Base-by-base conservation (phyloP, 179 eudicot species). In the Gypsophila paniculata region DNA sequence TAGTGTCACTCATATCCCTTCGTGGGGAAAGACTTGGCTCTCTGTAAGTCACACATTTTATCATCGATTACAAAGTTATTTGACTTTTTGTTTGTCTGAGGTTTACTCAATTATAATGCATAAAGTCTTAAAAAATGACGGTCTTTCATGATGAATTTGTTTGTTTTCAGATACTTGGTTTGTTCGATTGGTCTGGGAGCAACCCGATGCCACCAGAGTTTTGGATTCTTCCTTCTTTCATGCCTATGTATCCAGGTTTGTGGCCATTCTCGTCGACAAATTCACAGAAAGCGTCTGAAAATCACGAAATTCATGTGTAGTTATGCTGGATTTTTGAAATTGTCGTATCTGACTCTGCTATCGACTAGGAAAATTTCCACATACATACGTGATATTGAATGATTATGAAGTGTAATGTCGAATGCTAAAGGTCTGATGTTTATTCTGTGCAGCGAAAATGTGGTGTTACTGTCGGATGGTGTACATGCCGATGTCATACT, bases 11-110 rank as follows among this genome's bases (percentile, higher is more conserved):
- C 76, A 78, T 18, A 82, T 79, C 18, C 91, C 89, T 58, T 86
- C 91, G 17, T 88, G 89, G 89, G 91, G 91, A 5, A 86, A 88
- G 68, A 81, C 84, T 21, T 88, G 86, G 85, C 83, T 88, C 4
- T 79, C 85, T 53, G 89, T 88, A 72, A 32, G 74, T 61, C 36
- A 4, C 15, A 11, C 11, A 2, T 0, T 8, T 5, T 32, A 32
- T 15, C 34, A 6, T 32, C 21, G 21, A 2, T 13, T 57, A 10
- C 25, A 25, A 2, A 18, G 8, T 18, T 26, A 61, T 58, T 0
- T 25, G 7, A 2, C 21, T 0, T 39, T 2, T 5, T 39, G 0
- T 39, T 39, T 2, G 10, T 39, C 6, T 39, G 9, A 39, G 44
- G 44, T 29, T 29, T 29, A 29, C 34, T 29, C 34, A 29, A 29